These are phyloP conservation scores for Liriodendron chinense DNA, from an alignment of 164 flowering plant species.

Conservation along the genomic window DNA sequence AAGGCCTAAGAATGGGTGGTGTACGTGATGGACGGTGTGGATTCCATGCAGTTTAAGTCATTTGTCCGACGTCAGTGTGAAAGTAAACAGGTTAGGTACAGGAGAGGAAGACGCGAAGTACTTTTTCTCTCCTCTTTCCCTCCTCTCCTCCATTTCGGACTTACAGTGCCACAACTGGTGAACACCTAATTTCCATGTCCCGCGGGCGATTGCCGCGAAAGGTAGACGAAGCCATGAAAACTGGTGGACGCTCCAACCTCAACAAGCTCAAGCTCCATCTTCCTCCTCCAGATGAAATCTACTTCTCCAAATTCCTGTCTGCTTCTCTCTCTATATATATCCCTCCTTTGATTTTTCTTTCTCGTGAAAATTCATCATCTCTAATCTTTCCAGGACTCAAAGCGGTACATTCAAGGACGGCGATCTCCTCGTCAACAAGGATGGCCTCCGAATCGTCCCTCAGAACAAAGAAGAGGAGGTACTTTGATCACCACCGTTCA, in stretches of 20 bases:
- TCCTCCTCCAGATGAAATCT: constrained; percentile 15
- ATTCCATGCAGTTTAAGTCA: too few relatives aligned
- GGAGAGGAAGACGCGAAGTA: too few relatives aligned
- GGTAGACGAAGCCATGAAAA: too few relatives aligned
- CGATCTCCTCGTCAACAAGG: constrained; percentile 83
- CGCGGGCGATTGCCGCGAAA: too few relatives aligned
- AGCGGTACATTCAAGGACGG: constrained; percentile 92
- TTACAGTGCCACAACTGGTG: too few relatives aligned
- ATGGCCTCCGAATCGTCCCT: constrained; percentile 81
- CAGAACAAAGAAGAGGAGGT: constrained; percentile 58
- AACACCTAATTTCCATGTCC: too few relatives aligned
- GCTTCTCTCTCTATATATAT: background rate
- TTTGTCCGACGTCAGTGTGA: too few relatives aligned
- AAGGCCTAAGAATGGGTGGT: too few relatives aligned
- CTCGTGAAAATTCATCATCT: background rate
- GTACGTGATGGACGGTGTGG: too few relatives aligned
- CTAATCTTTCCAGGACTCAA: constrained; percentile 45
- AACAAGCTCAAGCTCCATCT: constrained; percentile 18
- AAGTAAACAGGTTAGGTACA: too few relatives aligned
- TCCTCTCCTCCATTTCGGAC: too few relatives aligned
- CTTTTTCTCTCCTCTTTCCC: too few relatives aligned
- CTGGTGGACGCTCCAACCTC: background rate
- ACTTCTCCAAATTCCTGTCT: constrained; percentile 71
- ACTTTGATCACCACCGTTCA: background rate
- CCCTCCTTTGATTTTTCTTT: background rate